These are phyloP conservation scores for Mucor saturninus DNA, from an alignment of 371 early-diverging fungal genomes.

Conservation along the genomic window DNA sequence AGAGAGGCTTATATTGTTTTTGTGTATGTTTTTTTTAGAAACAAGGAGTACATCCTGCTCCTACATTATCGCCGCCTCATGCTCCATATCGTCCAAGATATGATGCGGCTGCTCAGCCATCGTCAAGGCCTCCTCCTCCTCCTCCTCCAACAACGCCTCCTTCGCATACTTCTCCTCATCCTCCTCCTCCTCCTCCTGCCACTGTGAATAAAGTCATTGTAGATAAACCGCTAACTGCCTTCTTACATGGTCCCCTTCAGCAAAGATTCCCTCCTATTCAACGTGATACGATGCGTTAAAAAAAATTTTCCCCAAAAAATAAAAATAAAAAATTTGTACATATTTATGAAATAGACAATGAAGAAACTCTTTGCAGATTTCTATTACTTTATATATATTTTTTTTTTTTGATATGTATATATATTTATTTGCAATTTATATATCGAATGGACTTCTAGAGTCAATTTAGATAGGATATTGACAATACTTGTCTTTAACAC, in stretches of 20 bases:
- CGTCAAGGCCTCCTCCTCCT: not conserved
- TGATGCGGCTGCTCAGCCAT: not conserved
- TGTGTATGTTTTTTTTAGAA: not conserved
- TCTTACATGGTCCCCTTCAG: conserved; percentile 18
- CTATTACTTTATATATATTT: not conserved
- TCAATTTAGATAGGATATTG: conserved; percentile 40
- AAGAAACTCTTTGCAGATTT: not conserved
- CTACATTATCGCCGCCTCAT: conserved; percentile 1
- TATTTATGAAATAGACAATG: not conserved
- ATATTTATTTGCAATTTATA: not conserved
- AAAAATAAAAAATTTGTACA: not conserved
- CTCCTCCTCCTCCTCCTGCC: not conserved
- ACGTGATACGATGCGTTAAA: not conserved
- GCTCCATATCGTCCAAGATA: conserved; percentile 1
- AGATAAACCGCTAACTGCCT: conserved; percentile 31
- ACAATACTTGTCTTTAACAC: conserved; percentile 50
- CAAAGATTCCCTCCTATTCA: conserved; percentile 1
- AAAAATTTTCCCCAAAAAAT: not conserved
- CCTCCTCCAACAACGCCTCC: not conserved
- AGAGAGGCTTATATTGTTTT: not conserved
- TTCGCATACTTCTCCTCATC: not conserved
- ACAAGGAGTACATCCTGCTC: conserved; percentile 2
- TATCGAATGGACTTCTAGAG: no score
- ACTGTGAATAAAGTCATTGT: conserved; percentile 16
- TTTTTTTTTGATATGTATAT: not conserved